These are phyloP conservation scores for Leucosporidium creatinivorum DNA, from an alignment of 768 basidiomycete genomes.

Conservation along the genomic window DNA sequence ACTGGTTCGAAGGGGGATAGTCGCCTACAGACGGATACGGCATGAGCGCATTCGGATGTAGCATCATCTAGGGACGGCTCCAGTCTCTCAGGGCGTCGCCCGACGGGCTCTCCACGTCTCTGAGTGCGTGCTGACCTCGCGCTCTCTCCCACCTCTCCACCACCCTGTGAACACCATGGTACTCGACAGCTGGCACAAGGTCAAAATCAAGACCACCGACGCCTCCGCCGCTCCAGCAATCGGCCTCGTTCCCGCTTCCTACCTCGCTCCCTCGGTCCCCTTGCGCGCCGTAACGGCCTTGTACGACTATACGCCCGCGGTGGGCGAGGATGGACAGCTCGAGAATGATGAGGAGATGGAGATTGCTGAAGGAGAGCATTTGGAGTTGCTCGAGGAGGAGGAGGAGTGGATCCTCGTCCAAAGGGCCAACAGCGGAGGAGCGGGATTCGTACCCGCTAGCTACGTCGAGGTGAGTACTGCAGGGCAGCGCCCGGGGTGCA, in stretches of 20 bases:
- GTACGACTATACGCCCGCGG: constrained; percentile 75
- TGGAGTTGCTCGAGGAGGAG: constrained; percentile 72
- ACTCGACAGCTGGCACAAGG: constrained; percentile 46
- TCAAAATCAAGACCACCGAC: constrained; percentile 31
- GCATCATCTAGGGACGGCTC: no score
- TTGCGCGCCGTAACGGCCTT: constrained; percentile 64
- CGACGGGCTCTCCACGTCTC: neutral
- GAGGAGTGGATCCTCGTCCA: constrained; percentile 85
- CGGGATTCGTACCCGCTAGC: constrained; percentile 86
- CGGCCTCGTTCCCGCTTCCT: constrained; percentile 36
- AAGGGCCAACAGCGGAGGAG: constrained; percentile 58
- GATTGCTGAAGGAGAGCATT: constrained; percentile 67
- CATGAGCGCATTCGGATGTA: no score
- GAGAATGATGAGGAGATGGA: constrained; percentile 65
- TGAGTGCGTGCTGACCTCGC: neutral
- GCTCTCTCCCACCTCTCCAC: neutral
- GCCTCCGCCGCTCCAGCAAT: constrained; percentile 6
- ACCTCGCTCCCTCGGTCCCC: constrained; percentile 50
- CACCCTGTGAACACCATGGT: no score
- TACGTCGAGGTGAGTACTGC: constrained; percentile 55
- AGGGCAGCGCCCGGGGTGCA: neutral
- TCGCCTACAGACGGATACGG: no score
- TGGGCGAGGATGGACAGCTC: constrained; percentile 37
- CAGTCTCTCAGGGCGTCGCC: no score
- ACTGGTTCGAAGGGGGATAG: neutral